Evolutionary conservation across 352 stramenopile species (phyloP), one percentile per base, ranked within the genome.

Genomic region (Phytophthora macrochlamydospora): DNA sequence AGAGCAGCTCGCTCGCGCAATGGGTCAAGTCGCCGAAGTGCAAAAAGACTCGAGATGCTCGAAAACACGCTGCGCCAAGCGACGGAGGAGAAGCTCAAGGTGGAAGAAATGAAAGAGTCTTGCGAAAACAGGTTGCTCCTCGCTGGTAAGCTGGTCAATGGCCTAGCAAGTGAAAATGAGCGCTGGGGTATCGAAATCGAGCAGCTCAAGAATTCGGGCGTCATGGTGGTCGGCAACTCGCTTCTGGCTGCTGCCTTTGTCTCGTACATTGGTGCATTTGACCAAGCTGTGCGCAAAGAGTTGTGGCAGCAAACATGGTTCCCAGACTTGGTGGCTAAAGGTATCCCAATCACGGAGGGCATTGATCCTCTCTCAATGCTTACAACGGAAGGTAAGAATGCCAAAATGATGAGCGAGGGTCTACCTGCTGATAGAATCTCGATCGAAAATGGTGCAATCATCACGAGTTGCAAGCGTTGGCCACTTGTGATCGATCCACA

Each of bases 401-500:
- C 96, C 4, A 97, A 98, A 69, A 99, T 99, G 96, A 97, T 98
- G 65, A 98, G 91, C 61, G 95, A 99, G 61, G 97, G 97, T 6
- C 73, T 99, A 13, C 97, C 97, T 7, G 96, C 96, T 42, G 97
- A 99, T 83, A 90, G 97, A 29, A 98, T 99, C 53, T 99, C 94
- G 29, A 96, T 99, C 28, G 97, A 99, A 62, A 99, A 99, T 68
- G 95, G 97, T 42, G 94, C 96, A 1, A 98, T 99, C 55, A 98
- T 99, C 68, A 98, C 87, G 32, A 98, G 96, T 52, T 99, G 95
- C 73, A 98, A 99, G 69, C 90, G 97, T 5, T 99, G 97, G 97
- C 97, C 96, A 11, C 69, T 99, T 29, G 92, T 99, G 42, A 99
- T 99, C 55, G 97, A 99, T 70, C 97, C 97, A 57, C 97, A 99